These are phyloP conservation scores for Aureobasidium sp. DNA, from an alignment of 2,329 filamentous ascomycete species.

Conservation along the genomic window DNA sequence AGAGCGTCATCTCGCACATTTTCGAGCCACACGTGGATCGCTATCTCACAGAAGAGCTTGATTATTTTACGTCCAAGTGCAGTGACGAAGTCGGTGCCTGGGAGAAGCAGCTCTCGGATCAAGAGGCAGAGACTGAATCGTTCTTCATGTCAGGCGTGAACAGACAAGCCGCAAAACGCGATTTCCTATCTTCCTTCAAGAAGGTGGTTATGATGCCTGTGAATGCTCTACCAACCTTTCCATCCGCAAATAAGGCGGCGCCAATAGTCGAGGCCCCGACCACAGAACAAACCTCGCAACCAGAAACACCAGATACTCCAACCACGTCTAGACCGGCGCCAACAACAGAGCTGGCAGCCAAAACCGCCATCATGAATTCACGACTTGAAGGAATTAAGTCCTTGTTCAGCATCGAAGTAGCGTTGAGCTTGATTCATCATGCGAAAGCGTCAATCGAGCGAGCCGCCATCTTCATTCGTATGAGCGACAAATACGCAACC, in stretches of 20 bases:
- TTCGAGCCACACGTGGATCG: conserved; percentile 93
- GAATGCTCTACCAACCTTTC: conserved; percentile 69
- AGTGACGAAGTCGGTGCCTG: conserved; percentile 71
- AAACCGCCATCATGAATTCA: conserved; percentile 95
- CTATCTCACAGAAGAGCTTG: conserved; percentile 85
- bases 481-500: conserved; percentile 67
- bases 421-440: conserved; percentile 76
- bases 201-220: conserved; percentile 99
- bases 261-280: conserved; percentile 20
- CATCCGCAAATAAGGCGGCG: conserved; percentile 36
- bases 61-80: conserved; percentile 70
- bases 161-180: conserved; percentile 88
- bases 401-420: conserved; percentile 93
- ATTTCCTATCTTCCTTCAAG: conserved; percentile 93
- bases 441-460: conserved; percentile 85
- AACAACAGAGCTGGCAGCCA: conserved; percentile 85
- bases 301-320: conserved; percentile 23
- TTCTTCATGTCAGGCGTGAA: conserved; percentile 96
- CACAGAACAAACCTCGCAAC: conserved; percentile 17
- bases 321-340: conserved; percentile 54
- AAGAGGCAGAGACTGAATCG: conserved; percentile 82
- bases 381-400: conserved; percentile 90
- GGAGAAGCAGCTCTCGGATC: conserved; percentile 86
- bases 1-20: conserved; percentile 58
- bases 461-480: conserved; percentile 69